A percentile compares a stretch with the other conserved stretches of the same genome.
These are phyloP conservation scores for Rhodotorula taiwanensis DNA, from an alignment of 768 basidiomycete species.

Conservation along the genomic window DNA sequence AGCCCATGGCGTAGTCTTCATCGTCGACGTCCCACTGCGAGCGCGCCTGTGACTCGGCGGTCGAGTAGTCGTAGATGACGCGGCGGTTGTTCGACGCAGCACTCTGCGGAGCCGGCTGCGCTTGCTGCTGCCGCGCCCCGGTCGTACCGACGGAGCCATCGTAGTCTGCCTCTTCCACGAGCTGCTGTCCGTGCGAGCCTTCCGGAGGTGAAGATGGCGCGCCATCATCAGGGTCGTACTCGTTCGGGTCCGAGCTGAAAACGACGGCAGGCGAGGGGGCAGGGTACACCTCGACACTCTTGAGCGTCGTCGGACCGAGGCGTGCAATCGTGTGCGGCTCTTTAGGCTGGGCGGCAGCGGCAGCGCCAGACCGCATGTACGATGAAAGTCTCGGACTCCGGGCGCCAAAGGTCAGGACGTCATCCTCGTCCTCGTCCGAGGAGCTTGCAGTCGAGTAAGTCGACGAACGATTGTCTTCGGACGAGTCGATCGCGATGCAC, in stretches of 20 bases:
- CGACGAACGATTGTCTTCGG: constrained; percentile 38
- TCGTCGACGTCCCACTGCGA: constrained; percentile 45
- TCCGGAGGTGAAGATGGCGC: constrained; percentile 22
- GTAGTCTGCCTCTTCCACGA: constrained; percentile 14
- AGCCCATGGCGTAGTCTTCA: constrained; percentile 49
- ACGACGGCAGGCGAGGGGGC: constrained; percentile 44
- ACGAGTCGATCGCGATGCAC: constrained; percentile 58
- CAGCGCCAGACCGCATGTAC: constrained; percentile 12
- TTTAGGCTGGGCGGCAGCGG: background rate
- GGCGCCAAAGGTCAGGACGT: constrained; percentile 42
- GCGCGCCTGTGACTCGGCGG: constrained; percentile 34
- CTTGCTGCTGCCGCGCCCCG: constrained; percentile 46
- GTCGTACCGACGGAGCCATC: constrained; percentile 41
- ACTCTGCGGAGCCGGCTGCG: constrained; percentile 36
- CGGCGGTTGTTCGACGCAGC: constrained; percentile 20
- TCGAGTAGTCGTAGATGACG: constrained; percentile 40
- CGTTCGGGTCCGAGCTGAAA: constrained; percentile 42
- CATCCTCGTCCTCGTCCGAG: constrained; percentile 39
- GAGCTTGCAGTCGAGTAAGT: constrained; percentile 17
- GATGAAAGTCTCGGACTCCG: constrained; percentile 31
- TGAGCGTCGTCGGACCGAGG: constrained; percentile 75
- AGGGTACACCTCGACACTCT: constrained; percentile 54
- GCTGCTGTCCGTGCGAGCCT: constrained; percentile 2
- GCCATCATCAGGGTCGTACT: constrained; percentile 38
- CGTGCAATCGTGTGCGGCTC: constrained; percentile 65